Conservation (phyloP, 2,329 filamentous ascomycete genomes). For the Kalmusia sp. region DNA sequence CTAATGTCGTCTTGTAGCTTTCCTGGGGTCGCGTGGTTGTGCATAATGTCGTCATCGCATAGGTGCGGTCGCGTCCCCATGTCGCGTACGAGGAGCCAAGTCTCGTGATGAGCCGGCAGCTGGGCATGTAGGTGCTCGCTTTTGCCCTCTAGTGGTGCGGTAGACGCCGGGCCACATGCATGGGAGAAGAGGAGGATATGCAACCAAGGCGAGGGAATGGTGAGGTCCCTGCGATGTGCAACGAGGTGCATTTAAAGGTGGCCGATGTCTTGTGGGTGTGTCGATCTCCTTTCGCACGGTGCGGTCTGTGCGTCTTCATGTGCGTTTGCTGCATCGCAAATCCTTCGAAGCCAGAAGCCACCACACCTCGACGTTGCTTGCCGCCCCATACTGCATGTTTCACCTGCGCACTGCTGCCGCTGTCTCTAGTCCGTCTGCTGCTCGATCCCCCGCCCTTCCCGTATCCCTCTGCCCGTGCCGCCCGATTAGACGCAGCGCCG, state of each 20-base stretch:
- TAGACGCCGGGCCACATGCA: neutral
- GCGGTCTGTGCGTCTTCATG: constrained; percentile 15
- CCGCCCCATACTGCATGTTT: neutral
- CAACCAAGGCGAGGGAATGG: too few species aligned
- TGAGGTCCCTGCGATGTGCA: neutral
- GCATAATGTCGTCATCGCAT: constrained; percentile 8
- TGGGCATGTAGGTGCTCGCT: neutral
- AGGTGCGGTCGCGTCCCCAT: neutral
- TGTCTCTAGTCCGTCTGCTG: neutral
- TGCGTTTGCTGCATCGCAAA: constrained; percentile 23
- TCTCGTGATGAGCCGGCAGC: constrained; percentile 1
- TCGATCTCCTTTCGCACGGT: constrained; percentile 18
- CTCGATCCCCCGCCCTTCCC: neutral
- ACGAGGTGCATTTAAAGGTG: constrained; percentile 27
- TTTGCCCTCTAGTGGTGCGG: too few species aligned
- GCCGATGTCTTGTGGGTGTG: constrained; percentile 5
- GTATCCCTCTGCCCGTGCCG: neutral
- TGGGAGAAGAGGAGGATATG: neutral
- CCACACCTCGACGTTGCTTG: constrained; percentile 18
- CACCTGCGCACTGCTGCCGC: neutral
- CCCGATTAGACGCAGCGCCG: neutral
- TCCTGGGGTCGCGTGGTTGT: neutral
- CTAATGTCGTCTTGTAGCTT: neutral
- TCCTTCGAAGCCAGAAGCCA: constrained; percentile 31
- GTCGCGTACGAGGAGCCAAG: constrained; percentile 13